These are phyloP conservation scores for Gloeophyllum trabeum DNA, from an alignment of 768 basidiomycete species.

Conservation along the genomic window DNA sequence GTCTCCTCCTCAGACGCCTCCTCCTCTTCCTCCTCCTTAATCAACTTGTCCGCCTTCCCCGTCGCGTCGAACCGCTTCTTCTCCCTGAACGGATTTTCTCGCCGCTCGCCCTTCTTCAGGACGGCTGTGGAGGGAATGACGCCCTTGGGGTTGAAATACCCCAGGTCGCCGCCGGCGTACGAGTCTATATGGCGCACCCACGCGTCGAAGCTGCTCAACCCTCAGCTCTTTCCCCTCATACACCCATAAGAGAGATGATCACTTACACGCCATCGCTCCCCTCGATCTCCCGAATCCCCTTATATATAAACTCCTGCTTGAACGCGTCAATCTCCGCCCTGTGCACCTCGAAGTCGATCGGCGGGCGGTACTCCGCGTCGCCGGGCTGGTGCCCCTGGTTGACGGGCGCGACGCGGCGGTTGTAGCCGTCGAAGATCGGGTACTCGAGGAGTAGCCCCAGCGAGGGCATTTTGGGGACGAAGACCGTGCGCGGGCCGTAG, in stretches of 20 bases:
- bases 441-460: conserved; percentile 87
- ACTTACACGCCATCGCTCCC: conserved; percentile 67
- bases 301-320: conserved; percentile 80
- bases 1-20: conserved; percentile 27
- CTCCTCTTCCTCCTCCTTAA: conserved; percentile 25
- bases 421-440: conserved; percentile 75
- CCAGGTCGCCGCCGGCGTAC: conserved; percentile 68
- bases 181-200: conserved; percentile 73
- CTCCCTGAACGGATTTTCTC: conserved; percentile 57
- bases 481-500: conserved; percentile 66
- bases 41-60: conserved; percentile 12
- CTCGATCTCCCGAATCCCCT: conserved; percentile 79
- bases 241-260: not conserved
- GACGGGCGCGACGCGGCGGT: conserved; percentile 35
- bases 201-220: conserved; percentile 54
- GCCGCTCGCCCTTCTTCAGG: conserved; percentile 44
- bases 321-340: conserved; percentile 65
- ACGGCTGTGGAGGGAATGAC: conserved; percentile 63
- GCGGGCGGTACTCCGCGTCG: conserved; percentile 54
- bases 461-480: conserved; percentile 93
- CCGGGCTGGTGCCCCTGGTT: conserved; percentile 41
- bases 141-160: conserved; percentile 70
- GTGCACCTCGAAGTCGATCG: conserved; percentile 63
- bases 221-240: conserved; percentile 1
- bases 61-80: conserved; percentile 59